phyloP scores from a whole-genome alignment of 2,329 filamentous ascomycete genomes.

The Microdochium bolleyi region DNA sequence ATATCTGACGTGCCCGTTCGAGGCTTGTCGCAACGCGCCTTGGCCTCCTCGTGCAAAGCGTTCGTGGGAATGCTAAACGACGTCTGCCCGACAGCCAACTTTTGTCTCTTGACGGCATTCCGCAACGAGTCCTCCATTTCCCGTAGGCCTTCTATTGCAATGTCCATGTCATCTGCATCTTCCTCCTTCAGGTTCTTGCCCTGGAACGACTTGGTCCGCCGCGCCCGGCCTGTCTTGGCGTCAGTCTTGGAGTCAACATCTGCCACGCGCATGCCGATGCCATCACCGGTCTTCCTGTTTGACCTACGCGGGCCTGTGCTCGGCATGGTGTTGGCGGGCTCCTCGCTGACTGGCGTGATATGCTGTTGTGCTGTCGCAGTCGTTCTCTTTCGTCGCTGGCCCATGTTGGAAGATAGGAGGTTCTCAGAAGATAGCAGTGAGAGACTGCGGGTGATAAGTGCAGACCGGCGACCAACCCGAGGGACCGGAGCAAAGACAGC shows the following conservation, averaged over 20 bases:
- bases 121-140: constrained; percentile 41
- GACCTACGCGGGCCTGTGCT: neutral
- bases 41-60: constrained; percentile 5
- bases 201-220: neutral
- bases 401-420: neutral
- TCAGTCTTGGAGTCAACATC: neutral
- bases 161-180: constrained; percentile 21
- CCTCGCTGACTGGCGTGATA: neutral
- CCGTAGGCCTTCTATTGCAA: constrained; percentile 34
- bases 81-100: constrained; percentile 35
- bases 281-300: neutral
- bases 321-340: neutral
- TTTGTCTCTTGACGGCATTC: constrained; percentile 34
- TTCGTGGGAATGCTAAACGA: constrained; percentile 10
- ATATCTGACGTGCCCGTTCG: neutral
- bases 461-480: neutral
- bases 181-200: constrained; percentile 3
- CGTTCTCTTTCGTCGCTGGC: neutral
- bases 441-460: neutral
- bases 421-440: neutral
- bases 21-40: constrained; percentile 6
- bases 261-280: neutral
- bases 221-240: neutral
- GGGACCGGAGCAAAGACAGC: neutral
- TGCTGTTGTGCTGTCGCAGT: neutral